Percentiles rank a stretch among this genome's conserved stretches.
phyloP scores from a whole-genome alignment of 352 stramenopile genomes.

The Aphanomyces cochlioides region DNA sequence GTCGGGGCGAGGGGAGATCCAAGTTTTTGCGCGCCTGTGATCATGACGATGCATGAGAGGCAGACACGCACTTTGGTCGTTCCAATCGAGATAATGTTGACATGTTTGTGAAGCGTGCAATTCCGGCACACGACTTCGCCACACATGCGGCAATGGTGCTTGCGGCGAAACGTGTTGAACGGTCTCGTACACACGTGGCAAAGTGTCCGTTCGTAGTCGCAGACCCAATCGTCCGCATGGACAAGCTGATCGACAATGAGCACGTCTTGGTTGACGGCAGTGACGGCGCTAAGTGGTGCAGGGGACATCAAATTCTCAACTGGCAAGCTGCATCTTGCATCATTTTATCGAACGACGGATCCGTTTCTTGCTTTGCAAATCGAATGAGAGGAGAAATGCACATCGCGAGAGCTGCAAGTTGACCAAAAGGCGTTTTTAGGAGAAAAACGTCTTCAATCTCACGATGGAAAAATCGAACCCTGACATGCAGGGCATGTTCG shows the following conservation, averaged over 20 bases:
- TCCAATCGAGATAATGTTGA: constrained; percentile 25
- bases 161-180: constrained; percentile 78
- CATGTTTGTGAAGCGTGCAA: constrained; percentile 31
- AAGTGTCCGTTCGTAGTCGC: constrained; percentile 58
- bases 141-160: constrained; percentile 81
- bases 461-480: too few relatives aligned
- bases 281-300: neutral
- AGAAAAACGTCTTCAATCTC: too few relatives aligned
- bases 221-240: constrained; percentile 70
- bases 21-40: constrained; percentile 24
- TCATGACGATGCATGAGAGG: constrained; percentile 30
- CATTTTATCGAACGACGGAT: too few relatives aligned
- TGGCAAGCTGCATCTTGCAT: too few relatives aligned
- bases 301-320: neutral
- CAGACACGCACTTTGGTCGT: constrained; percentile 31
- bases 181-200: constrained; percentile 75
- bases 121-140: constrained; percentile 35
- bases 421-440: too few relatives aligned
- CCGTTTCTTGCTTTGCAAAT: too few relatives aligned
- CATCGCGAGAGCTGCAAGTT: too few relatives aligned
- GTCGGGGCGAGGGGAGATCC: constrained; percentile 1
- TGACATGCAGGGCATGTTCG: too few relatives aligned
- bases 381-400: too few relatives aligned
- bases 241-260: constrained; percentile 71
- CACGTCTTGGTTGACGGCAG: constrained; percentile 35